Percentiles rank a stretch among this genome's conserved stretches.
Conservation (phyloP, 2,329 filamentous ascomycete species). For the Aspergillus japonicus region DNA sequence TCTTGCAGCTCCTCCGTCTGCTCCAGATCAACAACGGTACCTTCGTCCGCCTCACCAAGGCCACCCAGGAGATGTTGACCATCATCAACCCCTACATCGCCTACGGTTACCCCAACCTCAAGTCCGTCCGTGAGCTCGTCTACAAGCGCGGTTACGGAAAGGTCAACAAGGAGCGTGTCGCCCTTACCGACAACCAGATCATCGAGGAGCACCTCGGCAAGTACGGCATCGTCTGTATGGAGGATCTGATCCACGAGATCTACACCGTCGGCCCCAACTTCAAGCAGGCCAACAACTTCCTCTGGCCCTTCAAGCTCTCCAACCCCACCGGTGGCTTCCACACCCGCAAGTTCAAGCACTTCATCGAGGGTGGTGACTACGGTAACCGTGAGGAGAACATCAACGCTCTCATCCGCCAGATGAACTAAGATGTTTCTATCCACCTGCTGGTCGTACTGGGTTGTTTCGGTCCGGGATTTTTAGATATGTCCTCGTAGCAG, state of each 20-base stretch:
- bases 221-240: conserved; percentile 98
- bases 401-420: conserved; percentile 93
- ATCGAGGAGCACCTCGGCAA: conserved; percentile 96
- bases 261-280: conserved; percentile 98
- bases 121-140: conserved; percentile 97
- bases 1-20: conserved; percentile 97
- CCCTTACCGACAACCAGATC: conserved; percentile 95
- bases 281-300: conserved; percentile 99
- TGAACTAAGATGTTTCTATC: conserved; percentile 70
- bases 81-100: conserved; percentile 98
- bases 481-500: not conserved
- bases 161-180: conserved; percentile 95
- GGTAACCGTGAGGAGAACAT: conserved; percentile 99
- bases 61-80: conserved; percentile 94
- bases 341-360: conserved; percentile 97
- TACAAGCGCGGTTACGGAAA: conserved; percentile 99
- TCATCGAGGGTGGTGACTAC: conserved; percentile 96
- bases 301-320: conserved; percentile 99
- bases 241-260: conserved; percentile 99
- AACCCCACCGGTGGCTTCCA: conserved; percentile 98
- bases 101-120: conserved; percentile 99
- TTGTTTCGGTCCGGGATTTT: conserved; percentile 22
- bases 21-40: conserved; percentile 99
- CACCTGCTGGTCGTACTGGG: conserved; percentile 26
- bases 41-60: conserved; percentile 97